Evolutionary conservation across 1,284 basidiomycete species (phyloP).

Genomic region (Gymnopus androsaceus): DNA sequence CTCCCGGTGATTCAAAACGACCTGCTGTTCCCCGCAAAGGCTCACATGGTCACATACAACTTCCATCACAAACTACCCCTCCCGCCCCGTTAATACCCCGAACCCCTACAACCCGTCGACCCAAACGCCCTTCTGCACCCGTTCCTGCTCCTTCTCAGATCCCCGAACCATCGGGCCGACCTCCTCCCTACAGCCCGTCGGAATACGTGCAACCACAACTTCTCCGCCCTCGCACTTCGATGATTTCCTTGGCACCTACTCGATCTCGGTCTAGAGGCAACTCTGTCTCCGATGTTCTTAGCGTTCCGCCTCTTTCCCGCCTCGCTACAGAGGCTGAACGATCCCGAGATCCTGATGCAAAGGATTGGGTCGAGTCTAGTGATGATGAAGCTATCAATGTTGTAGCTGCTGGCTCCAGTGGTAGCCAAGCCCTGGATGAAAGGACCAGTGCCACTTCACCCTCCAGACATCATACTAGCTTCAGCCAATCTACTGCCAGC

Average conservation of each 20-base stretch:
- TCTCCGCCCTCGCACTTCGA: slow-evolving; percentile 8
- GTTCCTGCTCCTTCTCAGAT: slow-evolving; percentile 18
- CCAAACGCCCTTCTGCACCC: slow-evolving; percentile 21
- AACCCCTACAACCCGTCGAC: slow-evolving; percentile 27
- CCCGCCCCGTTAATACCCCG: slow-evolving; percentile 29
- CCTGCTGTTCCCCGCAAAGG: slow-evolving; percentile 38
- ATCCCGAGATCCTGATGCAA: slow-evolving; percentile 47
- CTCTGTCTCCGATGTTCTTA: slow-evolving; percentile 63
- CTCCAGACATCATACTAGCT: slow-evolving; percentile 32
- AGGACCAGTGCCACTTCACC: slow-evolving; percentile 67
- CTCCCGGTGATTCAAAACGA: slow-evolving; percentile 38
- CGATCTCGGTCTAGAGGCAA: slow-evolving; percentile 44
- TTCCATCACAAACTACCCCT: slow-evolving; percentile 37
- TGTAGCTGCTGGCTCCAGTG: slow-evolving; percentile 74
- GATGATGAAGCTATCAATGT: slow-evolving; percentile 83
- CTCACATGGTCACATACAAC: slow-evolving; percentile 34
- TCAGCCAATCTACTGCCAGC: slow-evolving; percentile 28
- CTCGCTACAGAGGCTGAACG: slow-evolving; percentile 31
- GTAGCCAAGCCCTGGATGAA: slow-evolving; percentile 78
- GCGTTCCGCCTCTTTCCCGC: slow-evolving; percentile 37
- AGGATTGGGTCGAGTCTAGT: slow-evolving; percentile 69
- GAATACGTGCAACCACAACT: slow-evolving; percentile 15
- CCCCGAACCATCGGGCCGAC: slow-evolving; percentile 47
- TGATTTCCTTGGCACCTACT: slow-evolving; percentile 21
- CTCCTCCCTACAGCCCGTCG: slow-evolving; percentile 51